phyloP scores from a whole-genome alignment of 2,329 filamentous ascomycete genomes.

The Sarocladiaceae sp. region DNA sequence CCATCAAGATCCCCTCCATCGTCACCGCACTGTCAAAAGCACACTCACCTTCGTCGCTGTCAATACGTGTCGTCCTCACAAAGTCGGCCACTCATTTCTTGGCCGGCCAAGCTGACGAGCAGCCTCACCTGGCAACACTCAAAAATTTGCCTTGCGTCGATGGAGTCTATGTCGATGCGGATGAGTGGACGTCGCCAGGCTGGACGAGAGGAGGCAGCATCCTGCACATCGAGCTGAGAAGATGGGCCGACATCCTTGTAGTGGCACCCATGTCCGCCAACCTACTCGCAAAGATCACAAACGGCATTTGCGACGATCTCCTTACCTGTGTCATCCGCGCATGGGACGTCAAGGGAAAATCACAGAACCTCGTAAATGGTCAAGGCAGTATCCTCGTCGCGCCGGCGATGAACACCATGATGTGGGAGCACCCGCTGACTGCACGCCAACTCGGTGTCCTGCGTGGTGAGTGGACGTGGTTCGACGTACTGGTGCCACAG shows the following conservation, averaged over 20 bases:
- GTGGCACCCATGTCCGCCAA: slow-evolving; percentile 82
- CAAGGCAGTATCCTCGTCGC: slow-evolving; percentile 65
- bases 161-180: slow-evolving; percentile 72
- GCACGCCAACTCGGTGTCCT: slow-evolving; percentile 62
- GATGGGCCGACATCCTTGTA: slow-evolving; percentile 71
- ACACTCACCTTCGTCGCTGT: slow-evolving; percentile 45
- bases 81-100: slow-evolving; percentile 69
- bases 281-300: slow-evolving; percentile 73
- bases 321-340: slow-evolving; percentile 70
- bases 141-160: slow-evolving; percentile 64
- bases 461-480: slow-evolving; percentile 65
- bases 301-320: slow-evolving; percentile 72
- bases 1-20: slow-evolving; percentile 74
- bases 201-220: slow-evolving; percentile 78
- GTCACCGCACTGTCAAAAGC: slow-evolving; percentile 46
- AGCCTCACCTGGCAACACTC: slow-evolving; percentile 61
- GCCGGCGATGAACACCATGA: slow-evolving; percentile 76
- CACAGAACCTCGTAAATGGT: slow-evolving; percentile 36
- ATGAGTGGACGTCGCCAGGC: slow-evolving; percentile 66
- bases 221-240: slow-evolving; percentile 81
- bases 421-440: slow-evolving; percentile 85
- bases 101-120: slow-evolving; percentile 66
- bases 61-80: slow-evolving; percentile 81
- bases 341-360: slow-evolving; percentile 58
- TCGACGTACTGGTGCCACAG: slow-evolving; percentile 62